A percentile compares a stretch with the other conserved stretches of the same genome.
Conservation (phyloP, 2,329 filamentous ascomycete species). For the Fusarium hainanense region DNA sequence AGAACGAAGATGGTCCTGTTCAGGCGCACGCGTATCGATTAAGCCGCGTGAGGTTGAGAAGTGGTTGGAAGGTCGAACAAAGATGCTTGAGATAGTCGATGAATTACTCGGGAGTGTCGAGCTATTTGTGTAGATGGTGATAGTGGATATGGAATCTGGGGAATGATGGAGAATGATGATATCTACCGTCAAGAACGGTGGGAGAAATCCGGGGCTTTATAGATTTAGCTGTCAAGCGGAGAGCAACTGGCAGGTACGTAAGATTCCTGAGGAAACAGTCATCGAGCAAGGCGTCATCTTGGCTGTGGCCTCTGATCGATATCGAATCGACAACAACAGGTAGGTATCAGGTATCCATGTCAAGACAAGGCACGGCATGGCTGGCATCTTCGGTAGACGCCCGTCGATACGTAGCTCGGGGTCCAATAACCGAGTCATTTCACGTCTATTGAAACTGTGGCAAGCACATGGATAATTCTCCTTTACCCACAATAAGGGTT, state of each 20-base stretch:
- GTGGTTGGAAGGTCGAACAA: not conserved
- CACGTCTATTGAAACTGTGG: conserved; percentile 32
- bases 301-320: conserved; percentile 30
- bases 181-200: conserved; percentile 57
- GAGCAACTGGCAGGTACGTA: conserved; percentile 18
- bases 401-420: conserved; percentile 38
- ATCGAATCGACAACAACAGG: conserved; percentile 28
- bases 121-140: conserved; percentile 30
- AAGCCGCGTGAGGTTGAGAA: conserved; percentile 5
- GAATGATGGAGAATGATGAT: conserved; percentile 34
- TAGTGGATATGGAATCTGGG: conserved; percentile 34
- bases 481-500: conserved; percentile 44
- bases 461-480: conserved; percentile 29
- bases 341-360: not conserved
- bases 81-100: not conserved
- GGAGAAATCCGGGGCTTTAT: conserved; percentile 50
- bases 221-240: conserved; percentile 36
- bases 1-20: conserved; percentile 33
- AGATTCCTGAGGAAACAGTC: conserved; percentile 33
- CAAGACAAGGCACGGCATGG: conserved; percentile 8
- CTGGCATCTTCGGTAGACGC: conserved; percentile 28
- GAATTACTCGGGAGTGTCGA: conserved; percentile 11
- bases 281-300: conserved; percentile 28
- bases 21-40: conserved; percentile 32
- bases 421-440: conserved; percentile 43